Evolutionary conservation across 352 stramenopile species (phyloP).

Genomic region (Phytophthora boehmeriae): DNA sequence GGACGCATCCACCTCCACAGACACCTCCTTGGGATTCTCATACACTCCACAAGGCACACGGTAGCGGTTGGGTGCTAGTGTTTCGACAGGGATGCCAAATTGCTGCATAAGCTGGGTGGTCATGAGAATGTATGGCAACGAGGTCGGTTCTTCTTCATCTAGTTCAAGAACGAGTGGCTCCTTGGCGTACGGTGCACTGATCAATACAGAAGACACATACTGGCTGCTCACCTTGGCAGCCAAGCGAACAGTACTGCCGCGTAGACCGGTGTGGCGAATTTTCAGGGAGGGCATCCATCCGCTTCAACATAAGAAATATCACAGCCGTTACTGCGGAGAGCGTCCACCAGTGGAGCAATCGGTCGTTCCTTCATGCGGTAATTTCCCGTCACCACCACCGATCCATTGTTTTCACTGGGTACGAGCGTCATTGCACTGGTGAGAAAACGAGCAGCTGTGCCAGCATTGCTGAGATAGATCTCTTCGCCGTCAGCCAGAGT

Average conservation of each 20-base stretch:
- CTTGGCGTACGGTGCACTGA: conserved; percentile 91
- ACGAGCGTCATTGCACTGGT: conserved; percentile 90
- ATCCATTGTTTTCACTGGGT: conserved; percentile 38
- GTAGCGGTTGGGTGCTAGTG: conserved; percentile 82
- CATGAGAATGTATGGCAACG: conserved; percentile 95
- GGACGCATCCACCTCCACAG: conserved; percentile 96
- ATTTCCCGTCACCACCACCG: conserved; percentile 92
- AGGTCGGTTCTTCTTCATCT: conserved; percentile 96
- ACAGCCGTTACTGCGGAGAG: conserved; percentile 90
- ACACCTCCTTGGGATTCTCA: conserved; percentile 66
- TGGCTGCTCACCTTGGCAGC: conserved; percentile 95
- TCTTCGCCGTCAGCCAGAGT: conserved; percentile 53
- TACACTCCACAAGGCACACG: conserved; percentile 77
- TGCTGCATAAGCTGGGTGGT: conserved; percentile 96
- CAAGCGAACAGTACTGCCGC: conserved; percentile 81
- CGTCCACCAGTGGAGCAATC: conserved; percentile 95
- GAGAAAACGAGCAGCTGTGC: conserved; percentile 95
- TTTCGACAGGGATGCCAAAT: conserved; percentile 95
- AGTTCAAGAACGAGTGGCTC: conserved; percentile 90
- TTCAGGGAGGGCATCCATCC: conserved; percentile 73
- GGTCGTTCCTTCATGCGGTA: conserved; percentile 97
- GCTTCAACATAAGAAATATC: conserved; percentile 70
- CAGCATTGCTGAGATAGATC: conserved; percentile 89
- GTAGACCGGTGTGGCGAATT: conserved; percentile 75
- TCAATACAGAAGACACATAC: conserved; percentile 97